phyloP scores from a whole-genome alignment of 176 grass and related monocot genomes.

The Aegilops sharonensis region DNA sequence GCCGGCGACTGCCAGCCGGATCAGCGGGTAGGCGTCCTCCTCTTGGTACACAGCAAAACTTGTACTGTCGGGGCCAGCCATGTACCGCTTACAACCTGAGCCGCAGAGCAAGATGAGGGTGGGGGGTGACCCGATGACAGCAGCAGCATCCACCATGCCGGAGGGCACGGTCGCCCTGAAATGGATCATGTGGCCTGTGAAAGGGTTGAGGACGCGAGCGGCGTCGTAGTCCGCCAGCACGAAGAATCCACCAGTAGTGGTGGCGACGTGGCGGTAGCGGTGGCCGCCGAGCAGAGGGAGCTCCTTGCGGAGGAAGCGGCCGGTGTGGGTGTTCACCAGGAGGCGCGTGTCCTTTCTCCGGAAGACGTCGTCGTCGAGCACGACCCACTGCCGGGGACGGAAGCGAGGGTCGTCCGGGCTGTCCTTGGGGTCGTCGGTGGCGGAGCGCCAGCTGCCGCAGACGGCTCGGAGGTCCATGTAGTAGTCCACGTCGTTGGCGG shows the following conservation, averaged over 20 bases:
- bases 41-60: not conserved
- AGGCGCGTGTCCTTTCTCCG: not conserved
- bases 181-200: not conserved
- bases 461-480: not conserved
- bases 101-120: not conserved
- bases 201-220: not conserved
- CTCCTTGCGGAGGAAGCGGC: not conserved
- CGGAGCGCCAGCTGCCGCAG: not conserved
- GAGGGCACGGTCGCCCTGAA: not conserved
- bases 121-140: not conserved
- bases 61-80: not conserved
- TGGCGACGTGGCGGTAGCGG: not conserved
- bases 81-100: no score
- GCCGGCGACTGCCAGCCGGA: not conserved
- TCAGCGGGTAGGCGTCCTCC: not conserved
- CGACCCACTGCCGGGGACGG: no score
- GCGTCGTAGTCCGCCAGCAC: no score
- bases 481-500: not conserved
- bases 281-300: not conserved
- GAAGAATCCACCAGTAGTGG: no score
- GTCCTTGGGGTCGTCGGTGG: not conserved
- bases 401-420: no score
- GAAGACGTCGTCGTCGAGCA: no score
- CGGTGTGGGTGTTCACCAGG: not conserved
- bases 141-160: not conserved